Conservation (phyloP, 1,284 basidiomycete genomes). For the Hypsizygus ulmarius region DNA sequence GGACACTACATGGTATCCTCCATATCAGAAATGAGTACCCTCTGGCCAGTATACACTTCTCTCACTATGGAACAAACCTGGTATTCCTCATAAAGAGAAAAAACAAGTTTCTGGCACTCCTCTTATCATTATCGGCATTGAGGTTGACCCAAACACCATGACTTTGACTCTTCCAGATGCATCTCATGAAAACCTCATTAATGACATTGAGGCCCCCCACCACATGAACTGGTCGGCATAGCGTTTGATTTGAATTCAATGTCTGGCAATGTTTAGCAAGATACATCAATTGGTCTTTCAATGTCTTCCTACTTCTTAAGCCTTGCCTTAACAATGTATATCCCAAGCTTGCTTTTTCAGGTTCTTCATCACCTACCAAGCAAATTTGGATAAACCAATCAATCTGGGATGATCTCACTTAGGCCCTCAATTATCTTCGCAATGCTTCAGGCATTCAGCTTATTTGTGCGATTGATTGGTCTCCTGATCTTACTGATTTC, state of each 20-base stretch:
- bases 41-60: constrained; percentile 32
- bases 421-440: neutral
- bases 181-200: neutral
- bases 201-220: neutral
- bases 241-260: constrained; percentile 13
- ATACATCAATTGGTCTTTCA: constrained; percentile 36
- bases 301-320: constrained; percentile 29
- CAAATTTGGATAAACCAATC: constrained; percentile 29
- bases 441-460: neutral
- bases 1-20: constrained; percentile 24
- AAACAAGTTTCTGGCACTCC: constrained; percentile 35
- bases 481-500: constrained; percentile 5
- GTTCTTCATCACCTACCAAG: neutral
- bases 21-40: constrained; percentile 28
- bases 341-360: constrained; percentile 31
- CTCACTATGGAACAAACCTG: constrained; percentile 37
- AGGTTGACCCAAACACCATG: constrained; percentile 7
- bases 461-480: constrained; percentile 12
- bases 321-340: constrained; percentile 33
- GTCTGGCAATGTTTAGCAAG: constrained; percentile 31
- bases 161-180: constrained; percentile 3
- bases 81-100: constrained; percentile 34
- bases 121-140: constrained; percentile 25
- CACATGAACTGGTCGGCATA: neutral
- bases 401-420: constrained; percentile 9